Conservation (phyloP, 2,329 filamentous ascomycete species). For the Monilinia fructicola region DNA sequence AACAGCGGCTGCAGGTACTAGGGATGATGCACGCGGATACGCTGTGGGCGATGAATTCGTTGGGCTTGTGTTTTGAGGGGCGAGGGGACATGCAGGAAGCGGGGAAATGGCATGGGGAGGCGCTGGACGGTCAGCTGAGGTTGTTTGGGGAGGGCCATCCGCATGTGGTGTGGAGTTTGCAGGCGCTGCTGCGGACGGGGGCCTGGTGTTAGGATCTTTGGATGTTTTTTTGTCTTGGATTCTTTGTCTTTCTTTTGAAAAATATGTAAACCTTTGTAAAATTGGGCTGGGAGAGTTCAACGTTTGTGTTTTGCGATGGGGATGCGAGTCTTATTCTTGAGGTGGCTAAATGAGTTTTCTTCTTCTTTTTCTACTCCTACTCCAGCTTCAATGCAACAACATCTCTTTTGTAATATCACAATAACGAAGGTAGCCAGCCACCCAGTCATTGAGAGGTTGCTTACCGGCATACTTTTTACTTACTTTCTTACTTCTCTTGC, state of each 20-base stretch:
- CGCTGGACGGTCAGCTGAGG: constrained; percentile 9
- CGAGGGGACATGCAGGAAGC: neutral
- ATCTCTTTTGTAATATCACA: too few relatives aligned
- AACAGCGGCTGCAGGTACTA: neutral
- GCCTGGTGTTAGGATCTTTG: neutral
- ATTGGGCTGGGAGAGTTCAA: too few relatives aligned
- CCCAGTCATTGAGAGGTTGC: too few relatives aligned
- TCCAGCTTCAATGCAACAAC: neutral
- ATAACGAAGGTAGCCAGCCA: too few relatives aligned
- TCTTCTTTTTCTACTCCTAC: too few relatives aligned
- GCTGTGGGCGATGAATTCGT: constrained; percentile 21
- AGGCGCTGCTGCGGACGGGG: constrained; percentile 10
- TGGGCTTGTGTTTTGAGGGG: neutral
- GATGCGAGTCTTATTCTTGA: neutral
- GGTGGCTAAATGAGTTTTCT: neutral
- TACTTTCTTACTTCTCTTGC: too few relatives aligned
- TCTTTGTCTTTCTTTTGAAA: neutral
- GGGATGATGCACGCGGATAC: constrained; percentile 12
- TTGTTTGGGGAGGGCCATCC: neutral
- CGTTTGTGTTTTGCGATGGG: too few relatives aligned
- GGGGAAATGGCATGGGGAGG: neutral
- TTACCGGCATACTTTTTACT: too few relatives aligned
- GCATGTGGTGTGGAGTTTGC: constrained; percentile 19
- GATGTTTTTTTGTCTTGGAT: too few relatives aligned
- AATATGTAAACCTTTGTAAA: too few relatives aligned